A percentile compares a stretch with the other conserved stretches of the same genome.
These are phyloP conservation scores for Malassezia caprae DNA, from an alignment of 1,284 basidiomycete species.

Conservation along the genomic window DNA sequence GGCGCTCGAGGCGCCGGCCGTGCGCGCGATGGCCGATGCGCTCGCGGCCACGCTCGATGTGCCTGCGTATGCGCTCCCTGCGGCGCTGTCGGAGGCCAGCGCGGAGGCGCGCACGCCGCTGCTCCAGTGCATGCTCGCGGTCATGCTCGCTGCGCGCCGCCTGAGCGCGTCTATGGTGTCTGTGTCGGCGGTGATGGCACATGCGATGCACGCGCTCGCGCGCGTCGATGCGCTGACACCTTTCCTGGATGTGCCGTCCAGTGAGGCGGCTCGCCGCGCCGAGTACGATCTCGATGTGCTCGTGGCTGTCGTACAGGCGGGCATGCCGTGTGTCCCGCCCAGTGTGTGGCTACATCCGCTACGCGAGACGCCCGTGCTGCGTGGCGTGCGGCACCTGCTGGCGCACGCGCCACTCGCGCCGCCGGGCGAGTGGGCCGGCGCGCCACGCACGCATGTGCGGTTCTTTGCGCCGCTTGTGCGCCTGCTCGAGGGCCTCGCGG, in stretches of 20 bases:
- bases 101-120: slow-evolving; percentile 4
- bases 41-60: slow-evolving; percentile 4
- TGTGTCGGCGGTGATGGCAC: not conserved
- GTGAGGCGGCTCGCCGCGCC: not conserved
- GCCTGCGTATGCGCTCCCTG: slow-evolving; percentile 1
- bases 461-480: slow-evolving; percentile 56
- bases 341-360: slow-evolving; percentile 7
- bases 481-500: slow-evolving; percentile 77
- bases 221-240: not conserved
- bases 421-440: not conserved
- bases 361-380: slow-evolving; percentile 1
- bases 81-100: not conserved
- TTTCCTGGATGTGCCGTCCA: not conserved
- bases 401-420: slow-evolving; percentile 1
- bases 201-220: not conserved
- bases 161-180: not conserved
- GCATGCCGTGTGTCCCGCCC: not conserved
- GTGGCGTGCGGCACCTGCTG: not conserved
- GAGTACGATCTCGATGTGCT: slow-evolving; percentile 17
- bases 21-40: not conserved
- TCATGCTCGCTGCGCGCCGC: not conserved
- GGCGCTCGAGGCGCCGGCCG: not conserved
- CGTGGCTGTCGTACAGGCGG: slow-evolving; percentile 20
- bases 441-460: slow-evolving; percentile 7
- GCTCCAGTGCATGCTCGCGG: slow-evolving; percentile 4